Evolutionary conservation across 495 filamentous ascomycete genomes (phyloP), one percentile per base, ranked within the genome.

Genomic region (Penicilliopsis zonata): DNA sequence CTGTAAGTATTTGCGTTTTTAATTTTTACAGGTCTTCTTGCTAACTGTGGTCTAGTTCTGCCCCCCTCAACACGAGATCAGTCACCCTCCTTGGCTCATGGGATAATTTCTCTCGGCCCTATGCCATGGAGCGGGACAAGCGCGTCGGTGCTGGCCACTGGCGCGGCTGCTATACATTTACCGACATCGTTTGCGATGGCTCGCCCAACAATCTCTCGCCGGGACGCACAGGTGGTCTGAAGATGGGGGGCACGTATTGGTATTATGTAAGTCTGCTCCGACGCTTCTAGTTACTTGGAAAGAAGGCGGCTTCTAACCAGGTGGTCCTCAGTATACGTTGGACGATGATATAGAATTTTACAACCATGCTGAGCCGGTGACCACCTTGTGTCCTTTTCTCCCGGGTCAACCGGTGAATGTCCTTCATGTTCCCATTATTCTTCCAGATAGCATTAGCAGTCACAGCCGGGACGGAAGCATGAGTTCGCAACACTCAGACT

Each of bases 191-290:
- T 36, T 82, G 77, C 39, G 86, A 94, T 50, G 85, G 84, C 13
- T 69, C 80, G 33, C 47, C 62, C 9, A 29, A 42, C n/a, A 53
- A 64, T 26, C 56, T 61, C 27, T 57, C 54, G 9, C 55, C 65
- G 25, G 74, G 74, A 45, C 72, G 86, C 34, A 68, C 69, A 19
- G 86, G 86, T 18, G 86, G 79, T 14, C 65, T 94, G 35, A 90
- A 81, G 53, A 90, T 90, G 82, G 86, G 86, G 17, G 75, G 76
- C n/a, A 86, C 75, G 6, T 94, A 94, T 57, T 93, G 86, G 71
- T 94, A 92, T 61, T 93, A 86, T 59, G 85, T 90, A 57, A 58
- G 84, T 50, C n/a, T n/a, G n/a, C n/a, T n/a, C n/a, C n/a, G n/a
- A n/a, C n/a, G n/a, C n/a, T n/a, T n/a, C n/a, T n/a, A n/a, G n/a